Evolutionary conservation across 2,329 filamentous ascomycete genomes (phyloP).

Genomic region (Incumbomyces lentus): DNA sequence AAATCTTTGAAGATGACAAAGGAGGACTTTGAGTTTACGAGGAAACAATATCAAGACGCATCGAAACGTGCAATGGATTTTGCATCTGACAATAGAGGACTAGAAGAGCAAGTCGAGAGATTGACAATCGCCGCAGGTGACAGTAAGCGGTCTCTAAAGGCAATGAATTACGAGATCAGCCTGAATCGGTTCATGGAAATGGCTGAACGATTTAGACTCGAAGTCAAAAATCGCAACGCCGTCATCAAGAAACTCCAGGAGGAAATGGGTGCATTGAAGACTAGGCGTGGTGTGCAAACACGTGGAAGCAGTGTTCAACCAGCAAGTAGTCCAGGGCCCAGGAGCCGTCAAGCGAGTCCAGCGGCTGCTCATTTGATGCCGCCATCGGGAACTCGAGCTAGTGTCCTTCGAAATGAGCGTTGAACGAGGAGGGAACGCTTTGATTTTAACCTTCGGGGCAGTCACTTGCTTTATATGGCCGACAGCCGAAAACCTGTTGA

Average conservation of each 20-base stretch:
- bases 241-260: constrained; percentile 34
- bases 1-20: constrained; percentile 32
- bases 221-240: constrained; percentile 28
- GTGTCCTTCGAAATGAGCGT: constrained; percentile 4
- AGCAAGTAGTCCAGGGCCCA: constrained; percentile 16
- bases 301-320: constrained; percentile 22
- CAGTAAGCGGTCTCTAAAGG: constrained; percentile 29
- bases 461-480: background rate
- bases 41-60: constrained; percentile 37
- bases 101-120: constrained; percentile 28
- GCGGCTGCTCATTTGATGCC: constrained; percentile 9
- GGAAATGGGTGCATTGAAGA: constrained; percentile 34
- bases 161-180: constrained; percentile 28
- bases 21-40: constrained; percentile 36
- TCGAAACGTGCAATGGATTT: constrained; percentile 35
- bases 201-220: constrained; percentile 30
- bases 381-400: constrained; percentile 2
- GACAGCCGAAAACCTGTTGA: too few relatives aligned
- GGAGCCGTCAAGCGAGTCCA: constrained; percentile 20
- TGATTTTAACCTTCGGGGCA: too few relatives aligned
- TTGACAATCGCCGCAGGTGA: constrained; percentile 29
- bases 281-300: constrained; percentile 23
- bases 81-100: constrained; percentile 28
- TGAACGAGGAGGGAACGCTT: background rate
- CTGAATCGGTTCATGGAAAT: constrained; percentile 27